A percentile compares a stretch with the other conserved stretches of the same genome.
These are phyloP conservation scores for Larix kaempferi DNA, from an alignment of 75 land plant genomes.

Conservation along the genomic window DNA sequence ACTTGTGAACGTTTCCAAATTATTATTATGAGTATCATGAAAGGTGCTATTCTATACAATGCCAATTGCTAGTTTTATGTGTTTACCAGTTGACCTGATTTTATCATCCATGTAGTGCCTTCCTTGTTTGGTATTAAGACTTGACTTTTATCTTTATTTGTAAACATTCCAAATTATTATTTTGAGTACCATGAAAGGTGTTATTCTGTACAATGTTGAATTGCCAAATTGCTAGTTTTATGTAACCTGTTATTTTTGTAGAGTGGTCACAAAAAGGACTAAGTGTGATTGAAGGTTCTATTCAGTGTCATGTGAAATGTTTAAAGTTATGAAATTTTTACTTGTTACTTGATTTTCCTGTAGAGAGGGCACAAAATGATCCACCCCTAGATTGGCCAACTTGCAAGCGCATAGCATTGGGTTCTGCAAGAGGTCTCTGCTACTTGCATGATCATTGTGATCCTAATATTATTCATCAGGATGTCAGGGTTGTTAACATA, in stretches of 20 bases:
- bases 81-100: not conserved
- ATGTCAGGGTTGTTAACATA: constrained; percentile 88
- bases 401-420: constrained; percentile 67
- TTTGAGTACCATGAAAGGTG: no score
- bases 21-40: no score
- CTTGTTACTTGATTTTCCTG: not conserved
- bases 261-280: not conserved
- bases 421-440: constrained; percentile 83
- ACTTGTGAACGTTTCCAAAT: no score
- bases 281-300: not conserved
- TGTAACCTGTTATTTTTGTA: not conserved
- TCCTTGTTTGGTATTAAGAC: not conserved
- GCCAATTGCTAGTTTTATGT: no score
- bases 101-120: not conserved
- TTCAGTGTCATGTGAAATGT: not conserved
- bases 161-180: no score
- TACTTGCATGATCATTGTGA: constrained; percentile 86
- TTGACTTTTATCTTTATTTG: no score
- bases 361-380: constrained; percentile 56
- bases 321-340: not conserved
- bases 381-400: constrained; percentile 76
- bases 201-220: no score
- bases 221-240: not conserved
- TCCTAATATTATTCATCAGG: constrained; percentile 82
- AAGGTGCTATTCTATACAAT: no score